Evolutionary conservation across 75 land plant genomes (phyloP), one percentile per base, ranked within the genome.

Genomic region (Cunninghamia lanceolata): DNA sequence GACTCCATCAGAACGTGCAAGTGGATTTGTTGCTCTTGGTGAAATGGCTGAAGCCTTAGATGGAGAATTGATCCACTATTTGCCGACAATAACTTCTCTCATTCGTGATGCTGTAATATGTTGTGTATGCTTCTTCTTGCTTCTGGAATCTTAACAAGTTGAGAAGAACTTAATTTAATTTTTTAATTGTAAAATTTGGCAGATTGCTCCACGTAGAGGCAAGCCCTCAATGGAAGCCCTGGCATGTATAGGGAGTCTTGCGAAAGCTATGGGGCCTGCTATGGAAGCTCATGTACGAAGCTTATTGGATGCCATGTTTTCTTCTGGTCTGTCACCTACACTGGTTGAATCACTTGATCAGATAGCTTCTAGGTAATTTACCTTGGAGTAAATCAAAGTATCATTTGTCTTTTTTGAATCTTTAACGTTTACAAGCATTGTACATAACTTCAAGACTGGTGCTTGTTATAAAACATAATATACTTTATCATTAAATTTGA

Each of bases 41-140:
- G 99, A 98, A 88, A 98, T 98, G 99, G 99, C 99, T 84, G 96
- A 96, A 88, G 99, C 99, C 85, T 93, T 98, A 84, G 99, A 96
- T 88, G 92, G 93, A 45, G 99, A 97, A 88, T 94, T 98, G 50
- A 53, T 85, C 16, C 53, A 90, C 74, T 98, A 97, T 90, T 87
- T 98, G 93, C 97, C 97, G 83, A 92, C 92, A 85, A 95, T 98
- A 46, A 97, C 93, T 10, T 82, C 88, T 63, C 95, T 92, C 63
- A 86, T 98, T 82, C 94, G 95, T 83, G 99, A 98, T 86, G 99
- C 99, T 34, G 99, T 98, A 88, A 47, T 92, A 63, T 36, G 43
- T 19, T 59, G 25, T 84, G 47, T 54, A 21, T 82, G 84, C 80
- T 28, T 71, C 53, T 42, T 78, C 79, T 17, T 25, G 34, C 1